Evolutionary conservation across 1,139 yeast genomes (phyloP).

Genomic region (Yamadazyma diddensiae): DNA sequence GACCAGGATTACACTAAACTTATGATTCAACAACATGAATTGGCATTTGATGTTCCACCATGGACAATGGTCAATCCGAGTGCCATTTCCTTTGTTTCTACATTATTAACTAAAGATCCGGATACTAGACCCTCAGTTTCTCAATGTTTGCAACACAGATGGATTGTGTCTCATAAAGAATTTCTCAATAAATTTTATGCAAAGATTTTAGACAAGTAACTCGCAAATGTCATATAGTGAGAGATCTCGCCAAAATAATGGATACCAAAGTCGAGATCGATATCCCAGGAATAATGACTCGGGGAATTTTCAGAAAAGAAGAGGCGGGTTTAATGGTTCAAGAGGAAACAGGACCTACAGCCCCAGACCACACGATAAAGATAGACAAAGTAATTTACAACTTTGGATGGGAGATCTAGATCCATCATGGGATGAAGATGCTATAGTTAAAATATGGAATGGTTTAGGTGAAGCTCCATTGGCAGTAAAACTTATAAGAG

Average conservation of each 20-base stretch:
- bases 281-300: not conserved
- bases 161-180: not conserved
- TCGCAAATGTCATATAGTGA: slow-evolving; percentile 2
- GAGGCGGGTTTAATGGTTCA: slow-evolving; percentile 6
- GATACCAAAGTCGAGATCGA: slow-evolving; percentile 1
- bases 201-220: not conserved
- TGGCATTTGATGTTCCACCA: not conserved
- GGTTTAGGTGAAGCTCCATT: slow-evolving; percentile 36
- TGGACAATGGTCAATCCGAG: slow-evolving; percentile 1
- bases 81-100: not conserved
- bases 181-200: not conserved
- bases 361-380: slow-evolving; percentile 1
- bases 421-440: slow-evolving; percentile 76
- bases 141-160: not conserved
- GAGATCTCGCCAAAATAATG: slow-evolving; percentile 4
- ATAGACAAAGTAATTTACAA: slow-evolving; percentile 17
- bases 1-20: slow-evolving; percentile 26
- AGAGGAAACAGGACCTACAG: slow-evolving; percentile 2
- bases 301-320: not conserved
- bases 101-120: not conserved
- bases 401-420: slow-evolving; percentile 97
- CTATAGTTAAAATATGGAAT: slow-evolving; percentile 66
- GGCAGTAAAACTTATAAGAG: slow-evolving; percentile 36
- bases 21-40: not conserved
- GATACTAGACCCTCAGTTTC: not conserved